Percentiles rank a stretch among this genome's conserved stretches.
These are phyloP conservation scores for Vanilla planifolia DNA, from an alignment of 106 monocot species.

Conservation along the genomic window DNA sequence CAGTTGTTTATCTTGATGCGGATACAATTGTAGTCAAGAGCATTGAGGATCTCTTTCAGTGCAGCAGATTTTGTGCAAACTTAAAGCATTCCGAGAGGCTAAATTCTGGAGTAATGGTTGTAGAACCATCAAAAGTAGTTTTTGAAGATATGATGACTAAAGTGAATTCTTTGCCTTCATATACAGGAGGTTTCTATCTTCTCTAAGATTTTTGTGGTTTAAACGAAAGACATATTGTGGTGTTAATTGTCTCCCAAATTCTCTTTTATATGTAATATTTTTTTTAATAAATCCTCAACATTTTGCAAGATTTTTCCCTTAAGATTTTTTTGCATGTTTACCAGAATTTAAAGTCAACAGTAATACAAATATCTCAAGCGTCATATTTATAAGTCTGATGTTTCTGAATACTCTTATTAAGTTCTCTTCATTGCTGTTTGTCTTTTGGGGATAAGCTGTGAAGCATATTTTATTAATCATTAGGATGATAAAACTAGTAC, in stretches of 20 bases:
- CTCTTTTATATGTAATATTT: too few species aligned
- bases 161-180: slow-evolving; percentile 71
- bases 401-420: too few species aligned
- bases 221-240: not conserved
- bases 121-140: slow-evolving; percentile 82
- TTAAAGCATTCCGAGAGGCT: slow-evolving; percentile 97
- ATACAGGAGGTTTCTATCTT: slow-evolving; percentile 83
- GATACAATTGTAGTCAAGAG: slow-evolving; percentile 93
- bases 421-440: too few species aligned
- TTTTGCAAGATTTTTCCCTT: too few species aligned
- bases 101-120: slow-evolving; percentile 99
- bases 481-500: not conserved
- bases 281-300: too few species aligned
- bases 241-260: too few species aligned
- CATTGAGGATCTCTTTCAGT: slow-evolving; percentile 95
- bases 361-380: too few species aligned
- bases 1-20: slow-evolving; percentile 99
- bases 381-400: too few species aligned
- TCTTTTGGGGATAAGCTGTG: not conserved
- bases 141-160: slow-evolving; percentile 94
- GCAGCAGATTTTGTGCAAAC: slow-evolving; percentile 92
- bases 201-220: not conserved
- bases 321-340: too few species aligned
- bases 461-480: not conserved
- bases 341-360: too few species aligned